A percentile compares a stretch with the other conserved stretches of the same genome.
phyloP scores from a whole-genome alignment of 1,284 basidiomycete species.

The Mycosarcoma mackinlayi region DNA sequence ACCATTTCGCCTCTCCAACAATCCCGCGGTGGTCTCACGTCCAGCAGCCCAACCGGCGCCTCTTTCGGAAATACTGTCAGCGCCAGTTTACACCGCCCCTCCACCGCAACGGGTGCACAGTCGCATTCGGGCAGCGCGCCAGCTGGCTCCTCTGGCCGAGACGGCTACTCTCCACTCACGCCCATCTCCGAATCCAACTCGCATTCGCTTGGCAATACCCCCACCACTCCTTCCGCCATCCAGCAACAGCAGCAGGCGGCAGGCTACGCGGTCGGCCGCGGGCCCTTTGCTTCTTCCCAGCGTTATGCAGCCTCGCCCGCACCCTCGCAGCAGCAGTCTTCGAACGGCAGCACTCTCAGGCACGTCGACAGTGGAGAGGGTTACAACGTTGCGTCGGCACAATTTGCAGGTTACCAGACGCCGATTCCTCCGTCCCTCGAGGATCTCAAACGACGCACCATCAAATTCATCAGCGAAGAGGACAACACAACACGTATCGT shows the following conservation, averaged over 20 bases:
- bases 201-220: slow-evolving; percentile 40
- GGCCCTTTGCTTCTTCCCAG: slow-evolving; percentile 46
- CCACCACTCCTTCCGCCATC: slow-evolving; percentile 33
- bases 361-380: slow-evolving; percentile 49
- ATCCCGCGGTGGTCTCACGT: slow-evolving; percentile 9
- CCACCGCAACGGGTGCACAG: slow-evolving; percentile 46
- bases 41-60: slow-evolving; percentile 39
- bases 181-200: slow-evolving; percentile 53
- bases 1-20: slow-evolving; percentile 6
- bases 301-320: slow-evolving; percentile 34
- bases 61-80: slow-evolving; percentile 21
- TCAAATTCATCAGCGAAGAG: slow-evolving; percentile 66
- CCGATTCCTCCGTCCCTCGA: slow-evolving; percentile 50
- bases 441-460: slow-evolving; percentile 59
- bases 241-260: slow-evolving; percentile 36
- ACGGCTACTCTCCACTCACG: slow-evolving; percentile 43
- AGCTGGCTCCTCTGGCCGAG: slow-evolving; percentile 1
- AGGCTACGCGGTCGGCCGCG: slow-evolving; percentile 60
- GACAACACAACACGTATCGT: slow-evolving; percentile 64
- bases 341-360: slow-evolving; percentile 19
- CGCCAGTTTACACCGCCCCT: slow-evolving; percentile 24
- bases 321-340: slow-evolving; percentile 18
- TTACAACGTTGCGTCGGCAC: slow-evolving; percentile 21
- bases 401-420: slow-evolving; percentile 21
- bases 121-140: slow-evolving; percentile 17